A percentile compares a stretch with the other conserved stretches of the same genome.
Conservation (phyloP, 2,329 filamentous ascomycete genomes). For the Ophiostoma himal-ulmi region DNA sequence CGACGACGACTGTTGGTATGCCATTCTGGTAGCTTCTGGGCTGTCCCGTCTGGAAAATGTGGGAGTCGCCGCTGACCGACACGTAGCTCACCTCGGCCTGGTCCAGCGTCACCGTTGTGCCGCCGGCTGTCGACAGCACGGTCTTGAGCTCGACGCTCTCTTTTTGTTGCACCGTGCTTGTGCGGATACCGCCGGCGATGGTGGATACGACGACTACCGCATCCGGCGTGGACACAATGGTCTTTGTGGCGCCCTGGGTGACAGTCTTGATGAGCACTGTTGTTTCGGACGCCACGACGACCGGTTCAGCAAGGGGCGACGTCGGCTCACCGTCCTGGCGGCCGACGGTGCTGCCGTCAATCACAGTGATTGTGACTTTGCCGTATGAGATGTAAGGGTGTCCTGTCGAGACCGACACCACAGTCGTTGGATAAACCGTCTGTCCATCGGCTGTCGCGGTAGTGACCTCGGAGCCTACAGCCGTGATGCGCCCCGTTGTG, state of each 20-base stretch:
- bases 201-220: not conserved
- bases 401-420: conserved; percentile 10
- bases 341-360: not conserved
- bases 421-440: not conserved
- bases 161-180: not conserved
- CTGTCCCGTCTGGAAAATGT: not conserved
- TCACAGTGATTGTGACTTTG: conserved; percentile 26
- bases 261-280: not conserved
- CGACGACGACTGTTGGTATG: not conserved
- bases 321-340: conserved; percentile 24
- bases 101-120: not conserved
- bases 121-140: not conserved
- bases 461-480: not conserved
- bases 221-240: not conserved
- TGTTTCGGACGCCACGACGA: not conserved
- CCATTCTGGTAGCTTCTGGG: not conserved
- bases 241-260: not conserved
- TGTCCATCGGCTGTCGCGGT: not conserved
- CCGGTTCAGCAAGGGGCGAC: not conserved
- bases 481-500: not conserved
- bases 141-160: not conserved
- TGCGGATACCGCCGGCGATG: not conserved
- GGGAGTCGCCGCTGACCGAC: not conserved
- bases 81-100: not conserved
- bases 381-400: conserved; percentile 25